Evolutionary conservation across 2,329 filamentous ascomycete genomes (phyloP).

Genomic region (Taxawa tesnikishii): DNA sequence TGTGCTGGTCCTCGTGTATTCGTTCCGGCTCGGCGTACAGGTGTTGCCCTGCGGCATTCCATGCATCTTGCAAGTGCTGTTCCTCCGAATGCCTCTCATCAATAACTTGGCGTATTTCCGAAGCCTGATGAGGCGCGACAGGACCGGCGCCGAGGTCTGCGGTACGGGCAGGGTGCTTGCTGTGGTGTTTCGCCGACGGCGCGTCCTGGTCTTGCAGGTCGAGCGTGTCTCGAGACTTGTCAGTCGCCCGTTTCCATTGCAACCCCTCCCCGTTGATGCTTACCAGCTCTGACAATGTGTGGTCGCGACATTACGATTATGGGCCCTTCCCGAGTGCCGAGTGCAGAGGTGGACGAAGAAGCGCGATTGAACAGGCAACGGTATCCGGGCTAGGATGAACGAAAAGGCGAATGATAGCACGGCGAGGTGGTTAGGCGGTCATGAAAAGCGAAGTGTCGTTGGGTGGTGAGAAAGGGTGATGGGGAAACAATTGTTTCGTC

Average conservation of each 20-base stretch:
- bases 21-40: slow-evolving; percentile 1
- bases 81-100: slow-evolving; percentile 63
- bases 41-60: slow-evolving; percentile 25
- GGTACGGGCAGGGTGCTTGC: slow-evolving; percentile 40
- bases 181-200: slow-evolving; percentile 76
- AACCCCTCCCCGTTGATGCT: background rate
- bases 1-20: slow-evolving; percentile 23
- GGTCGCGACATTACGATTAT: slow-evolving; percentile 10
- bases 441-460: no score
- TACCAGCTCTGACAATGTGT: slow-evolving; percentile 10
- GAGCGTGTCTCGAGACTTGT: slow-evolving; percentile 63
- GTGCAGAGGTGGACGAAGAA: background rate
- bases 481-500: no score
- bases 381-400: no score
- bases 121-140: slow-evolving; percentile 71
- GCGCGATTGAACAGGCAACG: no score
- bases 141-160: slow-evolving; percentile 39
- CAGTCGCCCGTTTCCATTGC: background rate
- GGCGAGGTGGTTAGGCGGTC: no score
- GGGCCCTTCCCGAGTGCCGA: no score
- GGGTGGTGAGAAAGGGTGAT: no score
- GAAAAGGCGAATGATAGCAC: no score
- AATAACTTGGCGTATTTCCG: slow-evolving; percentile 67
- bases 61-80: slow-evolving; percentile 49
- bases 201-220: slow-evolving; percentile 78